A percentile compares a stretch with the other conserved stretches of the same genome.
phyloP scores from a whole-genome alignment of 2,329 filamentous ascomycete genomes.

The Calonectria hongkongensis region DNA sequence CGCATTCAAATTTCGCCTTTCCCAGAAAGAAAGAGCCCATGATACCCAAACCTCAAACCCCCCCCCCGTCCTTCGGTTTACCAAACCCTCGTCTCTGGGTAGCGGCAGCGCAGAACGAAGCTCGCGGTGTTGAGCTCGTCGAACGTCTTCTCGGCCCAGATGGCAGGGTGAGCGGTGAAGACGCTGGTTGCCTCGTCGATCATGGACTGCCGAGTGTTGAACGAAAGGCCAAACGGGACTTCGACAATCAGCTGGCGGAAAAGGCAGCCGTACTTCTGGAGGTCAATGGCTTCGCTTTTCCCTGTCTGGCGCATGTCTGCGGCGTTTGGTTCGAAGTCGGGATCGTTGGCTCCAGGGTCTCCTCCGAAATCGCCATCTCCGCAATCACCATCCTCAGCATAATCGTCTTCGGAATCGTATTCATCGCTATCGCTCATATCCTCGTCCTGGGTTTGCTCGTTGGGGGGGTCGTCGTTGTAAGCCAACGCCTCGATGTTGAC shows the following conservation, averaged over 20 bases:
- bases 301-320: not conserved
- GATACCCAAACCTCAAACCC: not conserved
- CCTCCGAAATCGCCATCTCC: not conserved
- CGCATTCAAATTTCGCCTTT: too few species aligned
- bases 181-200: not conserved
- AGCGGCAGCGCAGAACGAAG: not conserved
- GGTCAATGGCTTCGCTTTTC: slow-evolving; percentile 1
- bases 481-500: slow-evolving; percentile 9
- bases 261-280: slow-evolving; percentile 10
- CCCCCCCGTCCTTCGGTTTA: not conserved
- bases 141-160: not conserved
- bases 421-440: not conserved
- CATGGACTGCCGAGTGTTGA: not conserved
- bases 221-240: not conserved
- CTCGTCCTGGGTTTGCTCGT: not conserved
- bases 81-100: not conserved
- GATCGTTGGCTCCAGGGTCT: not conserved
- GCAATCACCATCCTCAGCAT: not conserved
- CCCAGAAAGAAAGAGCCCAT: too few species aligned
- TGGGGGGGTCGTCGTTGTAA: not conserved
- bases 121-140: not conserved
- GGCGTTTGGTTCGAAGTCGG: not conserved
- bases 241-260: not conserved
- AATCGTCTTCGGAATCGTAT: not conserved
- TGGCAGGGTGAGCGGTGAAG: not conserved